Evolutionary conservation across 495 filamentous ascomycete genomes (phyloP).

Genomic region (Ramalina intermedia): DNA sequence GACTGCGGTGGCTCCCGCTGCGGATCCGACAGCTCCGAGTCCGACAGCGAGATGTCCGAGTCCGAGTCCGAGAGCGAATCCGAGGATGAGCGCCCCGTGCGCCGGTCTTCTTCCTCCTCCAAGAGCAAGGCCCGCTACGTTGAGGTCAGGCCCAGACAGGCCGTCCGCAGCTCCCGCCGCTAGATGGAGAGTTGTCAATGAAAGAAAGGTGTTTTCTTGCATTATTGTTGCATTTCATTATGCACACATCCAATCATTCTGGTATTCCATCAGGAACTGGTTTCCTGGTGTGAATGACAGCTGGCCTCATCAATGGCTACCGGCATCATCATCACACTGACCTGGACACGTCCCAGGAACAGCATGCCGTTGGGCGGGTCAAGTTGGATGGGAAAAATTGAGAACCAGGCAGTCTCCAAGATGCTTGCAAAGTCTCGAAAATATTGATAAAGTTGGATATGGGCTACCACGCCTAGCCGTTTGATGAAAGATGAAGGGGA

Average conservation of each 20-base stretch:
- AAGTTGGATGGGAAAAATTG: constrained; percentile 7
- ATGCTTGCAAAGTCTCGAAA: constrained; percentile 7
- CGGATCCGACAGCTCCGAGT: constrained; percentile 46
- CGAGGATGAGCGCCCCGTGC: constrained; percentile 7
- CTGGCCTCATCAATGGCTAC: constrained; percentile 6
- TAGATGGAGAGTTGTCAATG: constrained; percentile 5
- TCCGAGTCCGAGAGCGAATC: constrained; percentile 48
- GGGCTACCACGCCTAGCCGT: constrained; percentile 2
- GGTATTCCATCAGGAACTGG: constrained; percentile 9
- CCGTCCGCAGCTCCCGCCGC: neutral
- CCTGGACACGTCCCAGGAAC: neutral
- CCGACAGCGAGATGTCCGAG: constrained; percentile 23
- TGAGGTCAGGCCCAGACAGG: constrained; percentile 3
- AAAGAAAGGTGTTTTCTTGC: neutral
- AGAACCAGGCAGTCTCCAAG: constrained; percentile 6
- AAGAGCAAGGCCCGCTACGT: constrained; percentile 7
- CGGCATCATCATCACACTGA: neutral
- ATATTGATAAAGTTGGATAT: constrained; percentile 7
- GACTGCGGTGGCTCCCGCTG: constrained; percentile 83
- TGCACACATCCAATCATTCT: constrained; percentile 1
- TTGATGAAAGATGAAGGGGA: neutral
- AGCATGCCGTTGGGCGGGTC: constrained; percentile 10
- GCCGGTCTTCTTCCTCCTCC: neutral
- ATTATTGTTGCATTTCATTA: constrained; percentile 3
- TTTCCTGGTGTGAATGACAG: constrained; percentile 9